phyloP scores from a whole-genome alignment of 805 yeast species.

The Candida patagonica region DNA sequence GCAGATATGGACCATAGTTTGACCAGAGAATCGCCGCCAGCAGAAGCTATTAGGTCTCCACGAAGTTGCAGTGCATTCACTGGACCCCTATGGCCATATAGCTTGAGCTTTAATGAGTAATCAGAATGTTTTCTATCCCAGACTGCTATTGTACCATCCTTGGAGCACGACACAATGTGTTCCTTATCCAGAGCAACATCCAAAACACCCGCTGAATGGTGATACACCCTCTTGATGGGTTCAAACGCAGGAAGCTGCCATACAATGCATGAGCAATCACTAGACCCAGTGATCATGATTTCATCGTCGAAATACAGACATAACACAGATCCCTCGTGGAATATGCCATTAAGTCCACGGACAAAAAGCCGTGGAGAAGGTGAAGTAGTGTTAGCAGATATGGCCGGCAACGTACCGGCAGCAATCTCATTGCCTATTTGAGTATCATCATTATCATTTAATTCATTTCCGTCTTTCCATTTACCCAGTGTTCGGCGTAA shows the following conservation, averaged over 20 bases:
- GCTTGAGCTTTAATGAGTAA: slow-evolving; percentile 12
- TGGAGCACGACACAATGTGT: slow-evolving; percentile 27
- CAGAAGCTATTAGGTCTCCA: slow-evolving; percentile 24
- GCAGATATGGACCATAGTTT: slow-evolving; percentile 74
- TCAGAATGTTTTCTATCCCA: slow-evolving; percentile 20
- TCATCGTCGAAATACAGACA: slow-evolving; percentile 23
- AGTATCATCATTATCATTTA: not conserved
- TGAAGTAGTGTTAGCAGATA: not conserved
- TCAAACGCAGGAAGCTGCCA: slow-evolving; percentile 22
- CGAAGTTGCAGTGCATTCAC: slow-evolving; percentile 27
- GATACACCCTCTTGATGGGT: slow-evolving; percentile 19
- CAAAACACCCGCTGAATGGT: slow-evolving; percentile 24
- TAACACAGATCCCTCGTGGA: slow-evolving; percentile 27
- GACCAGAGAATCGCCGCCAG: slow-evolving; percentile 64
- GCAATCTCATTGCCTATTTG: not conserved
- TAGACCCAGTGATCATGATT: slow-evolving; percentile 28
- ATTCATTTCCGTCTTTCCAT: not conserved
- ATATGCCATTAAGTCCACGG: not conserved
- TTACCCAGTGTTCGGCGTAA: slow-evolving; percentile 15
- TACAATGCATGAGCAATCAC: slow-evolving; percentile 26
- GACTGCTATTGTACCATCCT: slow-evolving; percentile 26
- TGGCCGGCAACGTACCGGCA: not conserved
- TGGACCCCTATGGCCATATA: slow-evolving; percentile 27
- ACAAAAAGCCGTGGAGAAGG: not conserved
- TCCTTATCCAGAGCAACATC: slow-evolving; percentile 21